Percentiles rank a stretch among this genome's conserved stretches.
phyloP scores from a whole-genome alignment of 305 asterid species.

The Rubia peregrina region DNA sequence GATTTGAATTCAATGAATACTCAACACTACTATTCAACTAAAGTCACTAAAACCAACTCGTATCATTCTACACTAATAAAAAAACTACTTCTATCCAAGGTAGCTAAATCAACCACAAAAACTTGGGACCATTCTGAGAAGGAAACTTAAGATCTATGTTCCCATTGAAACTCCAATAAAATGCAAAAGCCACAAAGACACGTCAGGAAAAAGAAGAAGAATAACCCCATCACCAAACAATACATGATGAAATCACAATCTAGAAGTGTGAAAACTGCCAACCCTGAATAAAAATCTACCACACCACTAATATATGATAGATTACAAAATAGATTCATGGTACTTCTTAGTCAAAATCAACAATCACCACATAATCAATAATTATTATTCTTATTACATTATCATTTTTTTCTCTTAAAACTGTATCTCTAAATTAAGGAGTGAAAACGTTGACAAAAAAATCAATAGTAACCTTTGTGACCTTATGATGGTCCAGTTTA shows the following conservation, averaged over 20 bases:
- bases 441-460: too few relatives aligned
- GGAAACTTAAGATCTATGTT: slow-evolving; percentile 63
- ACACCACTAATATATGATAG: too few relatives aligned
- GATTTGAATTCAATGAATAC: too few relatives aligned
- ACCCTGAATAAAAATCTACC: too few relatives aligned
- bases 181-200: slow-evolving; percentile 25
- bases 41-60: too few relatives aligned
- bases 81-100: too few relatives aligned
- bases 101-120: too few relatives aligned
- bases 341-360: background rate
- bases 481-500: slow-evolving; percentile 73
- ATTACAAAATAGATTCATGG: background rate
- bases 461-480: slow-evolving; percentile 45
- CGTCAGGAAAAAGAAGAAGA: background rate
- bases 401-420: too few relatives aligned
- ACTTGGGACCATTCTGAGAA: slow-evolving; percentile 30
- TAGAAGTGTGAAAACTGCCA: background rate
- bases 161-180: slow-evolving; percentile 92
- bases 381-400: background rate
- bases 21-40: too few relatives aligned
- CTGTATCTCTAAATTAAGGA: too few relatives aligned
- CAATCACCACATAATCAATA: background rate
- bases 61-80: too few relatives aligned
- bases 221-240: background rate
- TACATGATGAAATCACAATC: background rate